These are phyloP conservation scores for Neonectria magnoliae DNA, from an alignment of 2,329 filamentous ascomycete species.

Conservation along the genomic window DNA sequence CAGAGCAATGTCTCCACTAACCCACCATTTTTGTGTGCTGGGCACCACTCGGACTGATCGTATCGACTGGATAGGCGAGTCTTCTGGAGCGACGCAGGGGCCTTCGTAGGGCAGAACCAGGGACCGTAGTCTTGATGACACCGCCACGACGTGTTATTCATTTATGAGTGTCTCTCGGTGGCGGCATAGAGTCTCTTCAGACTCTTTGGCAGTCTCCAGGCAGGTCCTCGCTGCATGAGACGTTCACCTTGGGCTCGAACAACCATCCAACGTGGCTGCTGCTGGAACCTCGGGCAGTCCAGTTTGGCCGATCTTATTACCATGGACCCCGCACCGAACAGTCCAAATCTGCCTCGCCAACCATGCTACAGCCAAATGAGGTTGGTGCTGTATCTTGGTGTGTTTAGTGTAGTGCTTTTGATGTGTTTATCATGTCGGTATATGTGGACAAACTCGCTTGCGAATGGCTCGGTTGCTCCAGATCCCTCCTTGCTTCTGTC, in stretches of 20 bases:
- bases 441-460: background rate
- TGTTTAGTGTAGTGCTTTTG: background rate
- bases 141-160: background rate
- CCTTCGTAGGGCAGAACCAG: conserved; percentile 20
- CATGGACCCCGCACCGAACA: background rate
- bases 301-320: background rate
- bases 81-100: background rate
- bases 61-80: background rate
- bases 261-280: background rate
- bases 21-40: conserved; percentile 22
- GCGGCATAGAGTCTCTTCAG: no score
- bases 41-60: background rate
- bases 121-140: background rate
- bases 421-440: background rate
- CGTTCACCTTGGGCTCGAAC: background rate
- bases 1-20: conserved; percentile 8
- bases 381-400: background rate
- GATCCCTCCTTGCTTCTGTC: background rate
- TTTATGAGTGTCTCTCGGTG: background rate
- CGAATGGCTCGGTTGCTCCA: background rate
- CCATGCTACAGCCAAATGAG: background rate
- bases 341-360: conserved; percentile 22
- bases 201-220: background rate
- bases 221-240: background rate
- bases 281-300: background rate